These are phyloP conservation scores for Phialophora tarda DNA, from an alignment of 2,329 filamentous ascomycete species.

Conservation along the genomic window DNA sequence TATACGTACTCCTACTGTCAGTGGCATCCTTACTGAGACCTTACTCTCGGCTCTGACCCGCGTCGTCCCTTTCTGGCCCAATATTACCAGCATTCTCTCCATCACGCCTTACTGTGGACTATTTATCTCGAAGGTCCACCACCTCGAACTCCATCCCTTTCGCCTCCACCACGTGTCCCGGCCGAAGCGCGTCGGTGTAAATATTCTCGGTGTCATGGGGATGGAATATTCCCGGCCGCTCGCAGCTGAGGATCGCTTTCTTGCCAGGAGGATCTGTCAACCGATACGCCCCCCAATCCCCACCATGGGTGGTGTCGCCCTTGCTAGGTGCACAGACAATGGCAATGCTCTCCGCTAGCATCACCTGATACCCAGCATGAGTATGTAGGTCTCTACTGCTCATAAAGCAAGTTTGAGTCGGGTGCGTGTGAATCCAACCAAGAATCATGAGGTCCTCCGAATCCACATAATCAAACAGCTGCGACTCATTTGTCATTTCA, in stretches of 20 bases:
- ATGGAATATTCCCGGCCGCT: constrained; percentile 81
- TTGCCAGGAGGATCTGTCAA: constrained; percentile 92
- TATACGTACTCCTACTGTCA: neutral
- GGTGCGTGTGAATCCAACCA: constrained; percentile 98
- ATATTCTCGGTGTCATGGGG: constrained; percentile 72
- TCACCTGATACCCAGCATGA: constrained; percentile 90
- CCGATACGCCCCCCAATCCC: constrained; percentile 86
- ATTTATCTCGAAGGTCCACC: constrained; percentile 62
- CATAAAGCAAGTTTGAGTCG: constrained; percentile 97
- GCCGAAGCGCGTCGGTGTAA: constrained; percentile 75
- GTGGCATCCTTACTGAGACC: neutral
- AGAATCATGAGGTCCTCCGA: constrained; percentile 76
- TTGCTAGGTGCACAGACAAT: constrained; percentile 93
- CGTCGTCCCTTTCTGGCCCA: constrained; percentile 6
- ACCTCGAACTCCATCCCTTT: constrained; percentile 70
- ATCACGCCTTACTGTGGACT: constrained; percentile 5
- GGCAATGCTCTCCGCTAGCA: constrained; percentile 94
- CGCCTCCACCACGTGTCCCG: constrained; percentile 73
- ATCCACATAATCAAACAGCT: constrained; percentile 88
- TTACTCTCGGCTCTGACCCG: constrained; percentile 18
- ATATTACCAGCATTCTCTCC: neutral
- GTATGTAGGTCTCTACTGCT: constrained; percentile 93
- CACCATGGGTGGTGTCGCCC: constrained; percentile 39
- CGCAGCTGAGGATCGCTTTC: constrained; percentile 80
- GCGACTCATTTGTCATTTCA: constrained; percentile 85